Evolutionary conservation across 768 basidiomycete genomes (phyloP).

Genomic region (Gyrodon lividus): DNA sequence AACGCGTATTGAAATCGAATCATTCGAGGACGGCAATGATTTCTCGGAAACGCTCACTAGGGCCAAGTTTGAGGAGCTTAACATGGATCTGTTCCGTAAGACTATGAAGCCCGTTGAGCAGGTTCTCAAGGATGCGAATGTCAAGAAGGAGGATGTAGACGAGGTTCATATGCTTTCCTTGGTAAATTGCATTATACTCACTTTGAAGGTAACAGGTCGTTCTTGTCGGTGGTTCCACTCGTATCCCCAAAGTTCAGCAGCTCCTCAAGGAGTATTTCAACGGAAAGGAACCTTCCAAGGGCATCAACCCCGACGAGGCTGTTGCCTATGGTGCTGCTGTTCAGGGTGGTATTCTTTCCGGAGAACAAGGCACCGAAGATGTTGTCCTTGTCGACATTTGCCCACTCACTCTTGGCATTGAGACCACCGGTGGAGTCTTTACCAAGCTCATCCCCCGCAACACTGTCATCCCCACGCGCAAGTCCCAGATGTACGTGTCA

Average conservation of each 20-base stretch:
- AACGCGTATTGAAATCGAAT: conserved; percentile 92
- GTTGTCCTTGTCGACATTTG: conserved; percentile 95
- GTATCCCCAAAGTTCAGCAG: conserved; percentile 99
- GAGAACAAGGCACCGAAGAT: conserved; percentile 86
- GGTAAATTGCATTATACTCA: background rate
- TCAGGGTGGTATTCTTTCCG: conserved; percentile 97
- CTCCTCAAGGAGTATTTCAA: conserved; percentile 97
- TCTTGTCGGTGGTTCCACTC: conserved; percentile 95
- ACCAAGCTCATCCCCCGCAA: conserved; percentile 97
- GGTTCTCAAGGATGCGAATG: conserved; percentile 94
- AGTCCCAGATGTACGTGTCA: conserved; percentile 77
- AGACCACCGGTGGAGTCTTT: conserved; percentile 98
- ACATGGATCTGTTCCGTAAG: conserved; percentile 99
- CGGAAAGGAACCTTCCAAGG: conserved; percentile 95
- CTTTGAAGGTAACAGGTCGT: conserved; percentile 50
- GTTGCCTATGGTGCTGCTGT: conserved; percentile 99
- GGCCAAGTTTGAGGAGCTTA: conserved; percentile 98
- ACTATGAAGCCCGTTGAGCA: conserved; percentile 99
- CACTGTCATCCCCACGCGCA: conserved; percentile 97
- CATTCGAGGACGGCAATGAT: conserved; percentile 95
- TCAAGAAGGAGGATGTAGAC: conserved; percentile 96
- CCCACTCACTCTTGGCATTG: conserved; percentile 97
- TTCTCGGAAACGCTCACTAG: conserved; percentile 96
- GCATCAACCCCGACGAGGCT: conserved; percentile 99
- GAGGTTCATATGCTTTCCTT: conserved; percentile 52